These are phyloP conservation scores for Colletotrichum incanum DNA, from an alignment of 2,329 filamentous ascomycete genomes.

Conservation along the genomic window DNA sequence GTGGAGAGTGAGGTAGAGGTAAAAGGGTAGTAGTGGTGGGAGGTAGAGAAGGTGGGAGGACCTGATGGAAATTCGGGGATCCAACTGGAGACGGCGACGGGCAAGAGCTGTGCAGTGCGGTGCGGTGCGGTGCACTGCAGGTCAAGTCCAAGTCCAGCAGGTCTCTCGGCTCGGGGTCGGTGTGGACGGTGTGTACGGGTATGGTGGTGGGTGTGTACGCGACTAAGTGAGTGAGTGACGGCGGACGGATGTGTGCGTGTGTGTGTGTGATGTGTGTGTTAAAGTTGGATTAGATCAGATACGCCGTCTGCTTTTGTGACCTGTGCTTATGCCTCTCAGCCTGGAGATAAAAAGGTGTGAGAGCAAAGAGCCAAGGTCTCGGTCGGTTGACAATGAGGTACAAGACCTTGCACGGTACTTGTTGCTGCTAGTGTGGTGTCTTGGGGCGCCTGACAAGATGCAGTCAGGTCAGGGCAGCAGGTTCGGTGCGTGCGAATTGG, in stretches of 20 bases:
- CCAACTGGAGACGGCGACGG: constrained; percentile 15
- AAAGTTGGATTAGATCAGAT: constrained; percentile 32
- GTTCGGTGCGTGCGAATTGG: not conserved
- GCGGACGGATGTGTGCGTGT: constrained; percentile 21
- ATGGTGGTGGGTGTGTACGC: not conserved
- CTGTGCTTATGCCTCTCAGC: constrained; percentile 14
- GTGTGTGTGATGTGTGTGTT: constrained; percentile 34
- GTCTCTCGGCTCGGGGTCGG: not conserved
- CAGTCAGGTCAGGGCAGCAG: too few species aligned
- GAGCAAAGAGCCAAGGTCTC: not conserved
- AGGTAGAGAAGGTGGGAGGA: constrained; percentile 26
- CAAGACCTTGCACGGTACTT: not conserved
- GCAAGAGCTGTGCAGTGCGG: not conserved
- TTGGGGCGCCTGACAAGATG: constrained; percentile 6
- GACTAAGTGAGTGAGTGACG: constrained; percentile 4
- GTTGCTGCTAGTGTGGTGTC: constrained; percentile 1
- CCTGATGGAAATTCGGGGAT: constrained; percentile 23
- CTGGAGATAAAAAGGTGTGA: not conserved
- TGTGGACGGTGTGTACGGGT: not conserved
- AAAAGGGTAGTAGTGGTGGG: not conserved
- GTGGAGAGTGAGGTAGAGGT: constrained; percentile 20
- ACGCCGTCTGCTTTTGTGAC: constrained; percentile 28
- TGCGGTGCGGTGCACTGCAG: not conserved
- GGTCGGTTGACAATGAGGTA: not conserved
- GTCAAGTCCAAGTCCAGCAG: not conserved